phyloP scores from a whole-genome alignment of 768 basidiomycete genomes.

The Leucocoprinus leucothites region DNA sequence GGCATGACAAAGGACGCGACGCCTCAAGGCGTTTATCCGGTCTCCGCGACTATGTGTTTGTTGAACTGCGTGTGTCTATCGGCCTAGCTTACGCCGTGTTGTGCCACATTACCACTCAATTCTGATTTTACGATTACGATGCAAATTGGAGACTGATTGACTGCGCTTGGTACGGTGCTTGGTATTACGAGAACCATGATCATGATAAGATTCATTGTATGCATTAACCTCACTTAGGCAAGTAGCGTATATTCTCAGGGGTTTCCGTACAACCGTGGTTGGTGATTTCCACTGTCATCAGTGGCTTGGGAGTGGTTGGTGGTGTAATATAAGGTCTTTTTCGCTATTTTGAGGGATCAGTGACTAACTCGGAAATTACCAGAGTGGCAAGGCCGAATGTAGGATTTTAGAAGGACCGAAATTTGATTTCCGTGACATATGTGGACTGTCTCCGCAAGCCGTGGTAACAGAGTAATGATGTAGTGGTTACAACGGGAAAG shows the following conservation, averaged over 20 bases:
- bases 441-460: not conserved
- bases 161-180: no score
- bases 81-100: not conserved
- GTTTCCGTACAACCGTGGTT: not conserved
- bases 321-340: not conserved
- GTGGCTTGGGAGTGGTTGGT: not conserved
- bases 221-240: no score
- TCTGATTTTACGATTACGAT: no score
- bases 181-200: no score
- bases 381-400: not conserved
- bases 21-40: slow-evolving; percentile 2
- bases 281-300: not conserved
- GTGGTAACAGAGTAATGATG: not conserved
- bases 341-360: not conserved
- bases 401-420: not conserved
- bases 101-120: no score
- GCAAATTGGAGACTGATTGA: no score
- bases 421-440: not conserved
- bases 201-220: no score
- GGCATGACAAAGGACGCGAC: no score
- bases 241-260: no score
- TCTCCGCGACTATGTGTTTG: not conserved
- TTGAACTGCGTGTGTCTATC: not conserved
- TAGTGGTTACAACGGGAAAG: not conserved
- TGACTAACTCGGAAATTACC: not conserved